A percentile compares a stretch with the other conserved stretches of the same genome.
Evolutionary conservation across 768 basidiomycete species (phyloP).

Genomic region (Artomyces pyxidatus): DNA sequence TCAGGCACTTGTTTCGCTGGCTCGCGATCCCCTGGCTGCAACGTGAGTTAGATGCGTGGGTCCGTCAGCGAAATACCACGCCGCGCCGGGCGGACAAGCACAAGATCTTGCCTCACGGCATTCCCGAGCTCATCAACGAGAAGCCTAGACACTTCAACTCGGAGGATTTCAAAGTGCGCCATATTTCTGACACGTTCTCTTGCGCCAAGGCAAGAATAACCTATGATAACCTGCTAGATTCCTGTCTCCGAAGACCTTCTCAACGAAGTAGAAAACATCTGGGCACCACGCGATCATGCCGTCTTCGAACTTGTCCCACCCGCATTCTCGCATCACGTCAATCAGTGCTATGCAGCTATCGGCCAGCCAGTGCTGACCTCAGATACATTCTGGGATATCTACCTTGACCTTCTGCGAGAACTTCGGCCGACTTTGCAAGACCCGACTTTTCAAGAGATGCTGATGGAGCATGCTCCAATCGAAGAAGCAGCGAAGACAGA

Average conservation of each 20-base stretch:
- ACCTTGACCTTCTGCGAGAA: no score
- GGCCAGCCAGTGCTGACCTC: background rate
- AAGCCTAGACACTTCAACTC: slow-evolving; percentile 14
- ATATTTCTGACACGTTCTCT: background rate
- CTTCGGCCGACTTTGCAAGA: no score
- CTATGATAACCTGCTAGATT: slow-evolving; percentile 13
- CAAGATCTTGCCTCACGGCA: slow-evolving; percentile 33
- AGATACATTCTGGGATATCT: background rate
- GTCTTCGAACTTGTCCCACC: slow-evolving; percentile 30
- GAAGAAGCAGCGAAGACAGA: no score
- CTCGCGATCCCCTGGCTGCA: slow-evolving; percentile 35
- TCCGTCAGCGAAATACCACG: slow-evolving; percentile 16
- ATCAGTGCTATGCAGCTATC: background rate
- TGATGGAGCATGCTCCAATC: no score
- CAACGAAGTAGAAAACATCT: slow-evolving; percentile 18
- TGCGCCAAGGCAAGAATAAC: slow-evolving; percentile 16
- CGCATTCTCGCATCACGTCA: background rate
- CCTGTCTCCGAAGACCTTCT: slow-evolving; percentile 12
- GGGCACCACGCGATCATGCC: slow-evolving; percentile 25
- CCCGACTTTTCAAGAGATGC: no score
- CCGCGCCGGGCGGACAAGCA: slow-evolving; percentile 20
- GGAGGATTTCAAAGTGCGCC: background rate
- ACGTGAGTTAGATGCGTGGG: slow-evolving; percentile 27
- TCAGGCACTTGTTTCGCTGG: slow-evolving; percentile 33
- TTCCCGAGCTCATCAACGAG: slow-evolving; percentile 27